Evolutionary conservation across 345 rosid species (phyloP), one percentile per base, ranked within the genome.

Genomic region (Salix udensis): DNA sequence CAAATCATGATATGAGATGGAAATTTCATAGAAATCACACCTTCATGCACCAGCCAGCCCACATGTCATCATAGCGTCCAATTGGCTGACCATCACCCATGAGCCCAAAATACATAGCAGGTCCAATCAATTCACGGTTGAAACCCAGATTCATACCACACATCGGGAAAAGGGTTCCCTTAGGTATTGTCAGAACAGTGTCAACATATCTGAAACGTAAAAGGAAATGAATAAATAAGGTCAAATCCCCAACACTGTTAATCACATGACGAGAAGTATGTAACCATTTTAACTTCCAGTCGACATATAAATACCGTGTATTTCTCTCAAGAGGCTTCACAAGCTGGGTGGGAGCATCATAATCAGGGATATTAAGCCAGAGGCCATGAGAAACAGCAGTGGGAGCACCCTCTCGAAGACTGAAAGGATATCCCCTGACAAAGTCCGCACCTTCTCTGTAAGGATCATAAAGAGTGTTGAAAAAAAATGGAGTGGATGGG

Each of bases 21-120:
- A 34, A 21, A 4, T 48, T n/a, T 26, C 4, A 67, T 5, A 28
- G 39, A 55, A 31, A n/a, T 21, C 14, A 14, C 79, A 88, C 88
- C 89, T 88, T 88, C 75, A 76, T 74, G 78, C 91, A 86, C 91
- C 91, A 86, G 75, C 89, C 91, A 79, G 91, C 91, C 91, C 89
- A 88, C 84, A 86, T 88, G 72, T 88, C 89, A 11, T 88, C 88
- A n/a, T 85, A 88, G 3, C 91, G 83, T 30, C 86, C 85, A 64
- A 88, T 74, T 34, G 89, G 88, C 66, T 88, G 91, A 3, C 87
- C 87, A 70, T 88, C 84, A 6, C 91, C 89, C 91, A 88, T 86
- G 61, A 86, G 88, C 14, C 91, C 89, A 76, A 88, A 88, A 66
- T 88, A 88, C 91, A 88, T 88, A 23, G 91, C 91, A 2, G 87